These are phyloP conservation scores for Ceratobasidium sp. DNA, from an alignment of 1,284 basidiomycete genomes.

Conservation along the genomic window DNA sequence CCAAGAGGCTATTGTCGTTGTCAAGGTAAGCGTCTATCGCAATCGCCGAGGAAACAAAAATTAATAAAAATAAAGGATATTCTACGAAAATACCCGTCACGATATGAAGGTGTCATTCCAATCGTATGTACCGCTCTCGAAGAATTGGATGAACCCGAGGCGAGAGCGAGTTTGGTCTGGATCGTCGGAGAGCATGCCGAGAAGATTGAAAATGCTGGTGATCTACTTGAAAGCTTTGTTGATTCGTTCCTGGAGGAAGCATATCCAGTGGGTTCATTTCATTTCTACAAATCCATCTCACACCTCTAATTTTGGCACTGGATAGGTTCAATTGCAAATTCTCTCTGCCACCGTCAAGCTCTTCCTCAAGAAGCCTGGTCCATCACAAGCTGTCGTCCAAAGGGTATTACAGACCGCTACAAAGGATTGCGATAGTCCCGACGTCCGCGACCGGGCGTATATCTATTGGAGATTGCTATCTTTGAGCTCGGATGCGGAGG, in stretches of 20 bases:
- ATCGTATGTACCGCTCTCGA: constrained; percentile 94
- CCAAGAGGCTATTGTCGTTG: constrained; percentile 97
- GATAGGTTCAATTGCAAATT: constrained; percentile 92
- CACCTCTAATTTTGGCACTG: constrained; percentile 30
- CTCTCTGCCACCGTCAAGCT: constrained; percentile 96
- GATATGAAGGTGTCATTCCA: constrained; percentile 96
- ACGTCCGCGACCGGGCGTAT: constrained; percentile 94
- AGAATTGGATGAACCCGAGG: constrained; percentile 96
- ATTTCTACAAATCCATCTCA: background rate
- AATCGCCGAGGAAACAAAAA: background rate
- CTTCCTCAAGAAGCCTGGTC: constrained; percentile 93
- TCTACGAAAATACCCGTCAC: constrained; percentile 96
- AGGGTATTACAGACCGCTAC: constrained; percentile 91
- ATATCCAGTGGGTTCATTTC: constrained; percentile 71
- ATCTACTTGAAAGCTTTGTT: constrained; percentile 88
- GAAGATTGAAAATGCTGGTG: constrained; percentile 95
- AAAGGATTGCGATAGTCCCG: constrained; percentile 95
- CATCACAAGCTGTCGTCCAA: constrained; percentile 89
- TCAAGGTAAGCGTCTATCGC: constrained; percentile 73
- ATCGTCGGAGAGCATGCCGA: constrained; percentile 98
- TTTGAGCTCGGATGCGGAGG: constrained; percentile 89
- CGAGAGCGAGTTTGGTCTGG: constrained; percentile 98
- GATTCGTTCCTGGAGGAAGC: constrained; percentile 94
- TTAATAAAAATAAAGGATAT: constrained; percentile 70
- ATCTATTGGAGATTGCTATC: constrained; percentile 87